phyloP scores from a whole-genome alignment of 1,284 basidiomycete genomes.

The Apiotrichum montevideense region DNA sequence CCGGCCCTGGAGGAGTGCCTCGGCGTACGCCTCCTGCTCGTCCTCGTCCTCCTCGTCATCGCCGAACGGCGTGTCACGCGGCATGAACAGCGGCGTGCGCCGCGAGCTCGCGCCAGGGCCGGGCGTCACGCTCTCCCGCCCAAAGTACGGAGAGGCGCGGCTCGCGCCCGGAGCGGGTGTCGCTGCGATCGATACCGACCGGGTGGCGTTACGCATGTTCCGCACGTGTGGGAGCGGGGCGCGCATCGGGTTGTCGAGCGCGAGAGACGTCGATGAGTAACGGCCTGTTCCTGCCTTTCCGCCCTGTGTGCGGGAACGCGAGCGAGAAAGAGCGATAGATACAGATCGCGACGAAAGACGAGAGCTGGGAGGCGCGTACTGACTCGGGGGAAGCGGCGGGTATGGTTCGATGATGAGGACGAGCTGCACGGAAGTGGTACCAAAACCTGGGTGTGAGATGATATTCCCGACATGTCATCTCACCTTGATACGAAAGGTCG shows the following conservation, averaged over 20 bases:
- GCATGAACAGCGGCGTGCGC: slow-evolving; percentile 34
- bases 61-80: slow-evolving; percentile 37
- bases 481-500: slow-evolving; percentile 36
- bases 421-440: slow-evolving; percentile 41
- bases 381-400: slow-evolving; percentile 33
- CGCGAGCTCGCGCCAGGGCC: slow-evolving; percentile 2
- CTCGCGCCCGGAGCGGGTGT: slow-evolving; percentile 6
- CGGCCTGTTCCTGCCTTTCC: slow-evolving; percentile 17
- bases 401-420: slow-evolving; percentile 45
- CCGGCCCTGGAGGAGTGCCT: slow-evolving; percentile 33
- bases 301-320: slow-evolving; percentile 12
- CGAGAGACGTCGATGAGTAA: slow-evolving; percentile 32
- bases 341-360: slow-evolving; percentile 38
- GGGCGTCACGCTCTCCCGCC: slow-evolving; percentile 17
- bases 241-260: slow-evolving; percentile 8
- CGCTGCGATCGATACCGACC: slow-evolving; percentile 26
- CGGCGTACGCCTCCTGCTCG: slow-evolving; percentile 38
- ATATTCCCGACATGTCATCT: neutral
- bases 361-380: slow-evolving; percentile 42
- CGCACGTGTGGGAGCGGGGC: slow-evolving; percentile 5
- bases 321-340: slow-evolving; percentile 29
- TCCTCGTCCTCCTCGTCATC: slow-evolving; percentile 44
- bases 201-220: slow-evolving; percentile 40
- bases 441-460: slow-evolving; percentile 28
- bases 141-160: neutral